Base-by-base conservation (phyloP, 2,329 filamentous ascomycete species). In the Fusarium sublunatum region DNA sequence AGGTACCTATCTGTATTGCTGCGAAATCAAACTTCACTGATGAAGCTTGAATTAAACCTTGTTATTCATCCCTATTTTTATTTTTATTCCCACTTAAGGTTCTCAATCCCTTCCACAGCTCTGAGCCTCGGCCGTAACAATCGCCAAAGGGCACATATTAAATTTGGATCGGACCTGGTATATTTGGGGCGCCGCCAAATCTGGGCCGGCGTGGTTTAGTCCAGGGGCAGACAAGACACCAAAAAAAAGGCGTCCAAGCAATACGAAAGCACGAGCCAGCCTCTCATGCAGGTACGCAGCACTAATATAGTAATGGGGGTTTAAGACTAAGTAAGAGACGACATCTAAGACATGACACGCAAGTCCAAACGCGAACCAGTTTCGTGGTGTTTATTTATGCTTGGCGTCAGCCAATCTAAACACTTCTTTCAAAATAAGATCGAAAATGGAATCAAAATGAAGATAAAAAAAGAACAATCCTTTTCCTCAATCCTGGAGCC, bases 201-300 rank as follows among this genome's bases (percentile, higher is more conserved):
- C 41, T 61, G 57, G 56, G 48, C 48, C 34, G 39, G 43, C 44
- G 42, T 63, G 46, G 41, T 42, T 19, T 65, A 63, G 61, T 32
- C 67, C 44, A 61, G 64, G 66, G 67, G 60, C 34, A 40, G 49
- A 43, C 44, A 45, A 24, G 40, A 22, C 40, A 49, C 51, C 46
- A 47, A 44, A 53, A 39, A 39, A 24, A 47, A 32, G 13, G 42
- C 32, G 51, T 39, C 57, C 43, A 55, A 48, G 60, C 48, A 36
- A 67, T 64, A 70, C 68, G 63, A 69, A 70, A 67, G 68, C 68
- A 69, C 68, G 58, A 69, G 64, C 68, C 68, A 69, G 44, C 52
- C 46, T 64, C 47, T 46, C 53, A 70, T 64, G 68, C 68, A 70
- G 68, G 68, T 67, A 70, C 68, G 39, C 35, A 53, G 56, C 54